phyloP scores from a whole-genome alignment of 1,284 basidiomycete genomes.

The Heterobasidion irregulare region DNA sequence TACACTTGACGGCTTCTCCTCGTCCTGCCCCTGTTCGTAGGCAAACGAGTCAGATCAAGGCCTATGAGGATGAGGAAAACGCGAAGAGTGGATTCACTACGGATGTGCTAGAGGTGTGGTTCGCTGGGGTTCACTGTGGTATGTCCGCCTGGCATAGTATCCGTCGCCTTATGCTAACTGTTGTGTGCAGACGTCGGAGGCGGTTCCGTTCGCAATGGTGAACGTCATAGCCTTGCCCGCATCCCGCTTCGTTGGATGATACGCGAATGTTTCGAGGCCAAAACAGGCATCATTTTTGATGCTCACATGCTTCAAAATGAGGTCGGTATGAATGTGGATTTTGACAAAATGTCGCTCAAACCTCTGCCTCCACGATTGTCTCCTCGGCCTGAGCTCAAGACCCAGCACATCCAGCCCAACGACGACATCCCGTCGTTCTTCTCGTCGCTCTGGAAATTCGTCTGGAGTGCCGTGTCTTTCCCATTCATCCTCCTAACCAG shows the following conservation, averaged over 20 bases:
- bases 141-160: conserved; percentile 37
- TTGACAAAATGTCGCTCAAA: neutral
- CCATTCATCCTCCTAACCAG: neutral
- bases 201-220: conserved; percentile 45
- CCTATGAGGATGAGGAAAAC: neutral
- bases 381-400: neutral
- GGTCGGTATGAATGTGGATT: conserved; percentile 27
- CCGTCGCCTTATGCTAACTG: neutral
- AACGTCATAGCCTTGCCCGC: conserved; percentile 42
- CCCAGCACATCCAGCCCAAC: neutral
- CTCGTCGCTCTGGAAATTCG: conserved; percentile 1
- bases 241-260: conserved; percentile 63
- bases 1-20: neutral
- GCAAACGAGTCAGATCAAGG: neutral
- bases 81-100: conserved; percentile 17
- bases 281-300: conserved; percentile 29
- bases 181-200: conserved; percentile 37
- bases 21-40: neutral
- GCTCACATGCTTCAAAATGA: conserved; percentile 17
- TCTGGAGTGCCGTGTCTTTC: neutral
- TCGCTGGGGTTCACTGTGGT: conserved; percentile 21
- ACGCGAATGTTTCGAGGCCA: conserved; percentile 40
- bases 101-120: conserved; percentile 43
- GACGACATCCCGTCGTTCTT: conserved; percentile 7
- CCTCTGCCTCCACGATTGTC: neutral